phyloP scores from a whole-genome alignment of 2,329 filamentous ascomycete species.

The Capronia americana region DNA sequence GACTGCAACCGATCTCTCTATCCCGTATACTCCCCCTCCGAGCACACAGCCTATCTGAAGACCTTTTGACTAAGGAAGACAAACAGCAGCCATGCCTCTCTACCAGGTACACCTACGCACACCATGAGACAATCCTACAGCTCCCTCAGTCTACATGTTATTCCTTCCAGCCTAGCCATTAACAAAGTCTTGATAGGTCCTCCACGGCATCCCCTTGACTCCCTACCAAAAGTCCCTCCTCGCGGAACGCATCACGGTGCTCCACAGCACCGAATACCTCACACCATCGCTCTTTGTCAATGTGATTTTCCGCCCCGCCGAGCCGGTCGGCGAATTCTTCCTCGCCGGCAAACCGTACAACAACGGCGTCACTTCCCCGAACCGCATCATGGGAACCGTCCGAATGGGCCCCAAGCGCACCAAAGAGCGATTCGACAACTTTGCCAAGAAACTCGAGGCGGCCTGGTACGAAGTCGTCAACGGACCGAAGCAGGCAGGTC shows the following conservation, averaged over 20 bases:
- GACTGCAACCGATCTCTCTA: neutral
- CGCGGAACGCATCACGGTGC: constrained; percentile 33
- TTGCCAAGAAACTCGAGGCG: constrained; percentile 35
- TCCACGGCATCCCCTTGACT: constrained; percentile 28
- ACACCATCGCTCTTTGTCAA: constrained; percentile 39
- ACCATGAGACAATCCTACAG: neutral
- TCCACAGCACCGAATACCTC: constrained; percentile 36
- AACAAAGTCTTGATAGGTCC: neutral
- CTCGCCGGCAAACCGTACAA: constrained; percentile 30
- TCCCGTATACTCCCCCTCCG: neutral
- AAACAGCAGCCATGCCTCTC: neutral
- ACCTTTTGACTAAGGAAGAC: neutral
- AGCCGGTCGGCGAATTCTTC: constrained; percentile 23
- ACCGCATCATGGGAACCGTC: constrained; percentile 24
- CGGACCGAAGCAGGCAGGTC: constrained; percentile 6
- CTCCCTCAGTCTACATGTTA: neutral
- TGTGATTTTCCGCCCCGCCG: constrained; percentile 24
- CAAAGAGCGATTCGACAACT: constrained; percentile 35
- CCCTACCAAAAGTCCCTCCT: constrained; percentile 31
- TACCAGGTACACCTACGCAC: neutral
- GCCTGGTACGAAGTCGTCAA: constrained; percentile 37
- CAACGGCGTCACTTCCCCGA: constrained; percentile 22
- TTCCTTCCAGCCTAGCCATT: neutral
- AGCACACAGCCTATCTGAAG: neutral
- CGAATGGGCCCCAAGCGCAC: constrained; percentile 29